Evolutionary conservation across 345 rosid species (phyloP).

Genomic region (Gossypium mustelinum): DNA sequence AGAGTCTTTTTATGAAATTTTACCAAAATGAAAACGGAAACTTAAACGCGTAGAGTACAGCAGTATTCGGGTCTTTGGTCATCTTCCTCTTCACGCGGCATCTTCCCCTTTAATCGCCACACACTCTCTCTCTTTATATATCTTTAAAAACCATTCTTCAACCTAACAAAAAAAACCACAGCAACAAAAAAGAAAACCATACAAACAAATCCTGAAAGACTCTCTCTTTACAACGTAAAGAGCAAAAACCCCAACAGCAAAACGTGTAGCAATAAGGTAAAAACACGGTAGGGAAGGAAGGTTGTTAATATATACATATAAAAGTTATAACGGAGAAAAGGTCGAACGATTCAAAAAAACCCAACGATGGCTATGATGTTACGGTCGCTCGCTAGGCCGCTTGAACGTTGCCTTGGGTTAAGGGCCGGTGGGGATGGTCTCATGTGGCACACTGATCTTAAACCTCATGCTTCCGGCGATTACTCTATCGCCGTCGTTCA

Average conservation of each 20-base stretch:
- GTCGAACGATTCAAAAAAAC: not conserved
- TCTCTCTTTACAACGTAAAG: not conserved
- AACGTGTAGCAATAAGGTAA: not conserved
- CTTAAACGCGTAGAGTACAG: constrained; percentile 45
- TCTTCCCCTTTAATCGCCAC: constrained; percentile 13
- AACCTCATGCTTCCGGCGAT: constrained; percentile 78
- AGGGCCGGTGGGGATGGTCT: constrained; percentile 59
- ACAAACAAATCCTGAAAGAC: not conserved
- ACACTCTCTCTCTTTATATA: not conserved
- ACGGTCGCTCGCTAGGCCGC: constrained; percentile 58
- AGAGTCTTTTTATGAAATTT: too few relatives aligned
- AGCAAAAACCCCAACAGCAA: not conserved
- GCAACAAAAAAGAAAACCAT: not conserved
- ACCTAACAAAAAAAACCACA: not conserved
- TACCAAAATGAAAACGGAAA: not conserved
- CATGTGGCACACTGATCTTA: constrained; percentile 82
- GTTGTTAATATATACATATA: not conserved
- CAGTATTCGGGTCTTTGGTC: constrained; percentile 15
- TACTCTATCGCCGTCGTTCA: constrained; percentile 95
- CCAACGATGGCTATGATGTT: constrained; percentile 38
- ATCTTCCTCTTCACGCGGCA: constrained; percentile 54
- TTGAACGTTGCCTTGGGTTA: constrained; percentile 68
- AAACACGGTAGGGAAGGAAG: not conserved
- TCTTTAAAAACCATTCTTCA: not conserved
- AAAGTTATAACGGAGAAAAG: not conserved